Base-by-base conservation (phyloP, 1,284 basidiomycete species). In the Cryptococcus sp. region DNA sequence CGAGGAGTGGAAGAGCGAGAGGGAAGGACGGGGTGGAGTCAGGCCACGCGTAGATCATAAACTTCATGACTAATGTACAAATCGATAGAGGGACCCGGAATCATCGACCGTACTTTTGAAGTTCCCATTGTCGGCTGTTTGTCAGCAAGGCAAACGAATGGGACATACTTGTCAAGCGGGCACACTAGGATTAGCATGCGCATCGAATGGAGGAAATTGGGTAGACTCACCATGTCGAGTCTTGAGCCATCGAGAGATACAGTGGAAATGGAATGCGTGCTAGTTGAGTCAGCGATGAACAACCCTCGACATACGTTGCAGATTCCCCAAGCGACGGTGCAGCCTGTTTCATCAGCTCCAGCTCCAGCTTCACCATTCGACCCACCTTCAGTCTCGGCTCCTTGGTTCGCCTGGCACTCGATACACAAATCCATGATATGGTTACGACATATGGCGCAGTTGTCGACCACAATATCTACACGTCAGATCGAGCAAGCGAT, bases 401-500 rank as follows among this genome's bases (percentile, higher is more conserved):
- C 94, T 73, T 97, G 95, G 74, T 98, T 98, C 33, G 95, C 95
- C 73, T 99, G 95, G 72, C 95, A 99, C 72, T 99, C 95, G 71
- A 99, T 99, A 94, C 92, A 97, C 43, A 95, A 84, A 74, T 97
- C 92, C 92, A 97, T 97, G 77, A 97, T 97, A 69, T 97, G 92
- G 73, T 93, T 94, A 68, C 88, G 82, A 78, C 90, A 93, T 73
- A 94, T 94, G 41, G 91, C 90, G 63, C 89, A 95, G 74, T 93
- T 95, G 73, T 94, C 91, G 47, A 94, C 90, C 53, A 92, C 89
- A 65, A 94, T 93, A 69, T 93, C 89, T 91, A 60, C 2, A 16
- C 7, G 43, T 52, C 22, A 55, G 53, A 21, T 28, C 26, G 18
- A 41, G 25, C 19, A 28, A 19, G 26, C 4, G 26, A 34, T 25